Percentiles rank a stretch among this genome's conserved stretches.
Evolutionary conservation across 805 yeast species (phyloP).

Genomic region (Candida tallmaniae): DNA sequence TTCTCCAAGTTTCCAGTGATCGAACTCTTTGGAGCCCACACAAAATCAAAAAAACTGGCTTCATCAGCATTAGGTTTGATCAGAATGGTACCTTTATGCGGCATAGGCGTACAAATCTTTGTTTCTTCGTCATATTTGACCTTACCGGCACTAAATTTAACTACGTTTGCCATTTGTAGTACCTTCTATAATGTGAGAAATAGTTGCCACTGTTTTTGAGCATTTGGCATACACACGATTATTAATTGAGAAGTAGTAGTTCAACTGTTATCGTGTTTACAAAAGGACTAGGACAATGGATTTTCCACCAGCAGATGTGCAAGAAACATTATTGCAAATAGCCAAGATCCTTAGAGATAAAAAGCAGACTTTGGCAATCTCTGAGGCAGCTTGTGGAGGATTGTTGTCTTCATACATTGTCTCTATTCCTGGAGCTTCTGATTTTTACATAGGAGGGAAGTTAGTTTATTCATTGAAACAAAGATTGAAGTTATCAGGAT

Average conservation of each 20-base stretch:
- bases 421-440: constrained; percentile 80
- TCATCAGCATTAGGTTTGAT: constrained; percentile 64
- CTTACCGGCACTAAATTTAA: constrained; percentile 73
- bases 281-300: constrained; percentile 14
- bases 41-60: constrained; percentile 63
- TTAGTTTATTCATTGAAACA: constrained; percentile 74
- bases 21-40: constrained; percentile 64
- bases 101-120: constrained; percentile 63
- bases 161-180: constrained; percentile 18
- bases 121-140: constrained; percentile 62
- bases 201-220: background rate
- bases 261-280: background rate
- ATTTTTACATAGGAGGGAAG: constrained; percentile 80
- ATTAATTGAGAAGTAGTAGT: background rate
- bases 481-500: constrained; percentile 69
- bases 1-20: constrained; percentile 42
- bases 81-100: constrained; percentile 61
- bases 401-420: constrained; percentile 74
- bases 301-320: constrained; percentile 61
- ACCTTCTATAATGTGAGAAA: too few relatives aligned
- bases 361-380: constrained; percentile 66
- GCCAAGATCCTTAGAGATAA: constrained; percentile 50
- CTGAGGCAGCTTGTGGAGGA: constrained; percentile 92
- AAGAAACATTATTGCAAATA: constrained; percentile 49
- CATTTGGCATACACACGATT: background rate